A percentile compares a stretch with the other conserved stretches of the same genome.
Conservation (phyloP, 768 basidiomycete genomes). For the Infundibulicybe gibba region DNA sequence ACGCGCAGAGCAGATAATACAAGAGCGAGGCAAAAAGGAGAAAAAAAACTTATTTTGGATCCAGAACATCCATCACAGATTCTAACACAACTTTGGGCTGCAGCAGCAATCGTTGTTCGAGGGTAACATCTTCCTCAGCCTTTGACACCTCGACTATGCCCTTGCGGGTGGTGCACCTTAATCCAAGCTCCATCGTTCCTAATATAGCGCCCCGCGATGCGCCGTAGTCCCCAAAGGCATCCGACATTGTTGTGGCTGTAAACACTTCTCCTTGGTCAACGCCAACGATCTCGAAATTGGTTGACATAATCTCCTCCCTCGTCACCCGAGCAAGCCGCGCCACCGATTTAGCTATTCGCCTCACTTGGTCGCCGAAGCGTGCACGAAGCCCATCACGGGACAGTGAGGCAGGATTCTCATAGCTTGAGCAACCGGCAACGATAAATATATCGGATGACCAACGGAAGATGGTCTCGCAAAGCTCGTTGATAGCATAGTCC, state of each 20-base stretch:
- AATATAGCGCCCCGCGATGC: conserved; percentile 49
- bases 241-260: conserved; percentile 27
- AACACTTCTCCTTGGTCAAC: conserved; percentile 52
- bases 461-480: conserved; percentile 69
- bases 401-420: conserved; percentile 29
- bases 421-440: conserved; percentile 54
- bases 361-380: conserved; percentile 58
- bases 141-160: conserved; percentile 17
- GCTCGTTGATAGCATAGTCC: conserved; percentile 66
- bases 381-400: conserved; percentile 32
- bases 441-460: conserved; percentile 69
- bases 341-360: conserved; percentile 61
- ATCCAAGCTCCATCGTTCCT: conserved; percentile 69
- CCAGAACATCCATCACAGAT: conserved; percentile 51
- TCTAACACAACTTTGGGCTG: conserved; percentile 77
- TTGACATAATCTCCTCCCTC: conserved; percentile 74
- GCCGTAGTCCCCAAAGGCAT: conserved; percentile 58
- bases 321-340: conserved; percentile 60
- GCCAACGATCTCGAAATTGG: conserved; percentile 67
- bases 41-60: conserved; percentile 15
- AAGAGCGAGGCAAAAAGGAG: too few relatives aligned
- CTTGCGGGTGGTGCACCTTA: conserved; percentile 59
- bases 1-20: too few relatives aligned
- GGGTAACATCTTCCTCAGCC: conserved; percentile 31
- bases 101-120: conserved; percentile 60